These are phyloP conservation scores for Chrysophaeum taylorii DNA, from an alignment of 352 stramenopile species.

Conservation along the genomic window DNA sequence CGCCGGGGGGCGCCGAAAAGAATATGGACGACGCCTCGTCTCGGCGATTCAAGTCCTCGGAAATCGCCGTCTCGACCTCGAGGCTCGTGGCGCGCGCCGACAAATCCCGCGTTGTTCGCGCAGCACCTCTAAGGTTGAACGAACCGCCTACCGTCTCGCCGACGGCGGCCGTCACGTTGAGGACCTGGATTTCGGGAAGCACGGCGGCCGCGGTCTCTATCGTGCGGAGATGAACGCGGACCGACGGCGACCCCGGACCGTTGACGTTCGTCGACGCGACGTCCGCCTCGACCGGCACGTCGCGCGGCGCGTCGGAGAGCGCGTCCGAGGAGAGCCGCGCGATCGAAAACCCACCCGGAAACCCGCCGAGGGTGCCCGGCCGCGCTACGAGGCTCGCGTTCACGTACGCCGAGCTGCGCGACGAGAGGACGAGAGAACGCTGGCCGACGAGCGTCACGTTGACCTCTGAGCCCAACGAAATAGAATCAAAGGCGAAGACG, in stretches of 20 bases:
- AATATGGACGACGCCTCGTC: slow-evolving; percentile 41
- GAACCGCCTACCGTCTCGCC: slow-evolving; percentile 74
- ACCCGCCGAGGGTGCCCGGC: slow-evolving; percentile 78
- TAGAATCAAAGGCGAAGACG: slow-evolving; percentile 87
- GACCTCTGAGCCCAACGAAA: slow-evolving; percentile 71
- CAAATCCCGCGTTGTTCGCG: slow-evolving; percentile 36
- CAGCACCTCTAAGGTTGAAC: slow-evolving; percentile 48
- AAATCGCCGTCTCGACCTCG: slow-evolving; percentile 47
- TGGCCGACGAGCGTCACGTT: slow-evolving; percentile 67
- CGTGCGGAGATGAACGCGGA: slow-evolving; percentile 78
- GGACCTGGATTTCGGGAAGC: slow-evolving; percentile 74
- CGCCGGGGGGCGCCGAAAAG: slow-evolving; percentile 42
- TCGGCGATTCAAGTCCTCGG: slow-evolving; percentile 45
- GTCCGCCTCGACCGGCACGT: slow-evolving; percentile 17
- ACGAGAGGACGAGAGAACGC: slow-evolving; percentile 71
- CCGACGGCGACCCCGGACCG: slow-evolving; percentile 72
- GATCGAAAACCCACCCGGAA: slow-evolving; percentile 74
- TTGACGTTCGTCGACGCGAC: slow-evolving; percentile 73
- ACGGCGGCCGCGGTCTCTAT: slow-evolving; percentile 68
- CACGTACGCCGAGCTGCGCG: slow-evolving; percentile 72
- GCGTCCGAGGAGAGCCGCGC: slow-evolving; percentile 36
- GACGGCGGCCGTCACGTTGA: slow-evolving; percentile 55
- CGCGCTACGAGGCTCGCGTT: slow-evolving; percentile 64
- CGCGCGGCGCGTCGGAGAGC: slow-evolving; percentile 10
- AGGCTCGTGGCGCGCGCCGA: slow-evolving; percentile 57